phyloP scores from a whole-genome alignment of 768 basidiomycete species.

The Cystobasidium ongulense region DNA sequence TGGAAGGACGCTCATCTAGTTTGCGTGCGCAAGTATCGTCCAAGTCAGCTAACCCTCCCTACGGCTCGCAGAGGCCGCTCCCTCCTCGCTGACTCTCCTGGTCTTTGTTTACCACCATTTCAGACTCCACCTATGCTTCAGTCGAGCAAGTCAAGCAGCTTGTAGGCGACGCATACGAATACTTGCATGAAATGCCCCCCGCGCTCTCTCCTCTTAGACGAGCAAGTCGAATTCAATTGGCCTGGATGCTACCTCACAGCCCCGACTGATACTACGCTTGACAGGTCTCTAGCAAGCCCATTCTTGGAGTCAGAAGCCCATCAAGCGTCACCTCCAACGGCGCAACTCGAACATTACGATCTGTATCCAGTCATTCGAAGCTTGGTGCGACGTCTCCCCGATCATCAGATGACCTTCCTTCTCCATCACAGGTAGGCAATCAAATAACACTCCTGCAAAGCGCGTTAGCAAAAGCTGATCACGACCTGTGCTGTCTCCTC shows the following conservation, averaged over 20 bases:
- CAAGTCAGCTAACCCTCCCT: background rate
- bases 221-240: too few relatives aligned
- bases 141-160: background rate
- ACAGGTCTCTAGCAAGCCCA: background rate
- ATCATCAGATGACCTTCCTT: background rate
- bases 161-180: background rate
- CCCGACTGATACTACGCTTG: background rate
- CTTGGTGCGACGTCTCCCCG: background rate
- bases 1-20: slow-evolving; percentile 22
- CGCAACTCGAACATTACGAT: background rate
- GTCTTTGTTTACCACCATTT: too few relatives aligned
- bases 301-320: background rate
- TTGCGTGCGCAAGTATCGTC: slow-evolving; percentile 15
- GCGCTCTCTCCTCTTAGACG: background rate
- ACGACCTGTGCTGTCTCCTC: too few relatives aligned
- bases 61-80: background rate
- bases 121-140: slow-evolving; percentile 25
- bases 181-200: background rate
- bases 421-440: slow-evolving; percentile 8
- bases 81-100: background rate
- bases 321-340: background rate
- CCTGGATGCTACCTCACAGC: background rate
- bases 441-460: background rate
- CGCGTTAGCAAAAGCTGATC: background rate
- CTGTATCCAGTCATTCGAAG: background rate